Evolutionary conservation across 805 yeast species (phyloP), one percentile per base, ranked within the genome.

Genomic region (Suhomyces sp.): DNA sequence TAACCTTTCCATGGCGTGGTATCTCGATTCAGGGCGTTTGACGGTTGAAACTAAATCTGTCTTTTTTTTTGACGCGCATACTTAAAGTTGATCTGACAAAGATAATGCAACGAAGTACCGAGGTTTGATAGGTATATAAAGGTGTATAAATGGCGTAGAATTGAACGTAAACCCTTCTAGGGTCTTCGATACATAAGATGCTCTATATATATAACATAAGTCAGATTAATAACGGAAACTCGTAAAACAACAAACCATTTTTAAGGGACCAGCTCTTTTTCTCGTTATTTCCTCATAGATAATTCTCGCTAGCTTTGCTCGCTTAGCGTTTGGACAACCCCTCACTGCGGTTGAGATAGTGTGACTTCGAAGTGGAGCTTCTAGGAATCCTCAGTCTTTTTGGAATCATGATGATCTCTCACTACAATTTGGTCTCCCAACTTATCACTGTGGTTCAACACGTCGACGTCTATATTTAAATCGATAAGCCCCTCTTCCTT

Each of bases 361-460:
- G 17, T 33, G 4, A 33, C 17, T n/a, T n/a, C 2, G n/a, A n/a
- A 12, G 2, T 29, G n/a, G 5, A 29, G 10, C 23, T 36, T n/a
- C 22, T 41, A n/a, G 15, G 44, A 15, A 12, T 45, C 40, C 12
- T 47, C 23, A n/a, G 15, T 49, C 33, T 22, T 49, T 27, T 50
- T 19, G 22, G 17, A 22, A 19, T 38, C 42, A 17, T n/a, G 23
- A 42, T 47, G 49, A 44, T 67, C 71, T 26, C 51, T 50, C 4
- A 73, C 54, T 44, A 63, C 63, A n/a, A 71, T 60, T 48, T 62
- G 65, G 53, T 71, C 74, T 5, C 76, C 74, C 6, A 69, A 44
- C 15, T 24, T 40, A 9, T 65, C 64, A 35, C 61, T 61, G 5
- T 50, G 42, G 12, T 62, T 62, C 10, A 62, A 41, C 2, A 73